Base-by-base conservation (phyloP, 306 rosid genomes). In the Trifolium repens region DNA sequence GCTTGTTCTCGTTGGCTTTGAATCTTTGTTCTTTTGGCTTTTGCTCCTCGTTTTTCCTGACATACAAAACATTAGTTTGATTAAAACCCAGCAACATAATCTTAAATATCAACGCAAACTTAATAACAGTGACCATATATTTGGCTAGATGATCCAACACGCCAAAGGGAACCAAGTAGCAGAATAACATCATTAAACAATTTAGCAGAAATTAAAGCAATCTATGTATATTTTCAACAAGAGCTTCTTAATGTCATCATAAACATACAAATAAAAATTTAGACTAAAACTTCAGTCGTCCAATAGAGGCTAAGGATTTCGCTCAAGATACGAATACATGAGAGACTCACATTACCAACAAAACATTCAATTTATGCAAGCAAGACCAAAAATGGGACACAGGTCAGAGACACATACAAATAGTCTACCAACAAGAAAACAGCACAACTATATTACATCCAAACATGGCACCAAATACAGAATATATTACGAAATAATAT, bases 1-100 rank as follows among this genome's bases (percentile, higher is more conserved):
- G 98, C 88, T 94, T 94, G 83, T 92, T 94, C 85, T 94, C 99
- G 46, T 72, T 94, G 64, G 96, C 98, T 73, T 94, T 94, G 8
- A 88, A 87, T 77, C 46, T 92, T 59, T 89, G 96, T 66, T 94
- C 97, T 79, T 88, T 94, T 2, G 99, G 97, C 89, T 87, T 94
- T 84, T 91, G 98, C 85, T 94, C 99, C 55, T 94, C 97, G 22
- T 81, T 15, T 86, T 90, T 94, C 93, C 99, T 94, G 83, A 59
- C 22, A 78, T 22, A 39, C 62, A 86, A 53, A 47, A 47, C 7
- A 71, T 27, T 17, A 54, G 32, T 17, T 43, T 11, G 7, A 77
- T 17, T 40, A 70, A 46, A 46, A 17, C 62, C 59, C 37, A 80
- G 53, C 57, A 82, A 30, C 19, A 34, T 1, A 53, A 32, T 40